Percentiles rank a stretch among this genome's conserved stretches.
Evolutionary conservation across 495 filamentous ascomycete species (phyloP).

Genomic region (Cryomyces minteri): DNA sequence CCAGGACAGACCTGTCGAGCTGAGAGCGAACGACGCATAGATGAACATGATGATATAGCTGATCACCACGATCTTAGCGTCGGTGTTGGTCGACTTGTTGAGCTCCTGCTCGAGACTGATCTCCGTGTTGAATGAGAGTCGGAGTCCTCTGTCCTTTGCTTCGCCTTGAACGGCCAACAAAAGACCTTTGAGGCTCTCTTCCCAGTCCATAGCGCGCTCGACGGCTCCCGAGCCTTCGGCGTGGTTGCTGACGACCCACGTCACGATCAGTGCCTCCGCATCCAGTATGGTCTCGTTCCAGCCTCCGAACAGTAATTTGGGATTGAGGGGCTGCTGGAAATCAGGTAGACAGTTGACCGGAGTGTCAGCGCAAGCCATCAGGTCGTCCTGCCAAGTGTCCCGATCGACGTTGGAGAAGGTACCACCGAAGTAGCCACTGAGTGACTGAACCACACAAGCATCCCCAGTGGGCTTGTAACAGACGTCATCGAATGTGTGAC

Average conservation of each 20-base stretch:
- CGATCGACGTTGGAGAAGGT: slow-evolving; percentile 41
- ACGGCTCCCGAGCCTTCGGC: slow-evolving; percentile 50
- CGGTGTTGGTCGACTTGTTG: slow-evolving; percentile 93
- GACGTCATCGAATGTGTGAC: slow-evolving; percentile 55
- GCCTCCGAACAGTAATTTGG: slow-evolving; percentile 72
- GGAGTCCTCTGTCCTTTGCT: slow-evolving; percentile 55
- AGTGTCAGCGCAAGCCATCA: slow-evolving; percentile 52
- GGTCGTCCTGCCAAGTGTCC: slow-evolving; percentile 44
- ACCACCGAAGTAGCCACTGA: slow-evolving; percentile 69
- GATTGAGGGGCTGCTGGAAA: slow-evolving; percentile 71
- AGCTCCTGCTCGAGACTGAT: slow-evolving; percentile 82
- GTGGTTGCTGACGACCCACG: slow-evolving; percentile 93
- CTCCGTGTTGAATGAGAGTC: slow-evolving; percentile 88
- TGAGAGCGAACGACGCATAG: slow-evolving; percentile 82
- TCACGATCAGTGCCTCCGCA: slow-evolving; percentile 62
- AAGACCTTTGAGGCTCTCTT: slow-evolving; percentile 51
- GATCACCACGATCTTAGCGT: slow-evolving; percentile 90
- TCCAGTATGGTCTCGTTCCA: slow-evolving; percentile 51
- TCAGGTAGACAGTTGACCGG: slow-evolving; percentile 69
- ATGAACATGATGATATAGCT: slow-evolving; percentile 98
- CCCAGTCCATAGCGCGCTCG: slow-evolving; percentile 70
- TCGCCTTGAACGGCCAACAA: slow-evolving; percentile 60
- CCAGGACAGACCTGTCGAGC: slow-evolving; percentile 64
- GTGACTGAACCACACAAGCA: slow-evolving; percentile 80
- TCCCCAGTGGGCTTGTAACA: slow-evolving; percentile 87